These are phyloP conservation scores for Vitis vinifera DNA, from an alignment of 164 flowering plant species.

Conservation along the genomic window DNA sequence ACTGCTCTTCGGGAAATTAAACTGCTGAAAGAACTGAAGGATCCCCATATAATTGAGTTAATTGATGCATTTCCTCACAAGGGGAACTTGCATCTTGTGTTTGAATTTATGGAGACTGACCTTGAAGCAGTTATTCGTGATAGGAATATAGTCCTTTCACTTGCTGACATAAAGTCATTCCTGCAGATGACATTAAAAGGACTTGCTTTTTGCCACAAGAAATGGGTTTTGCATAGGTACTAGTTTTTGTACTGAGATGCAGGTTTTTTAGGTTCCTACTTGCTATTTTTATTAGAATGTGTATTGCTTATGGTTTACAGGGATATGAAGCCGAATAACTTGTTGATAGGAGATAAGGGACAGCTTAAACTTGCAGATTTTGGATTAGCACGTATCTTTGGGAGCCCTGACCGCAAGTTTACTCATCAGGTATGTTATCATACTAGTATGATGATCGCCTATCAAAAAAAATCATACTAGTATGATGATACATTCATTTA, in stretches of 20 bases:
- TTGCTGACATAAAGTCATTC: conserved; percentile 86
- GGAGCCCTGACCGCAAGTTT: conserved; percentile 90
- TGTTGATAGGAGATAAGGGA: conserved; percentile 83
- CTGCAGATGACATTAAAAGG: conserved; percentile 96
- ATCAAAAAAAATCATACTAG: background rate
- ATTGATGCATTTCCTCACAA: conserved; percentile 97
- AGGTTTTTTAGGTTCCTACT: background rate
- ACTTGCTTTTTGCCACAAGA: conserved; percentile 86
- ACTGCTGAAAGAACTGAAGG: conserved; percentile 88
- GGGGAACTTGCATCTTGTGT: conserved; percentile 91
- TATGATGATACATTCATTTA: background rate
- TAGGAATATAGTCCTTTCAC: conserved; percentile 86
- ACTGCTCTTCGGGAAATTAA: conserved; percentile 96
- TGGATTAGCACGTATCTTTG: conserved; percentile 94
- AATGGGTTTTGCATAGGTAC: conserved; percentile 96
- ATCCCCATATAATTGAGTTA: conserved; percentile 85
- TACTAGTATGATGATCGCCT: too few relatives aligned
- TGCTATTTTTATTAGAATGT: conserved; percentile 9
- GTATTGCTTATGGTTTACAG: conserved; percentile 36
- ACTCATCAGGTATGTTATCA: conserved; percentile 75
- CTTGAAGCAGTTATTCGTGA: conserved; percentile 96
- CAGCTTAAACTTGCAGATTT: conserved; percentile 95
- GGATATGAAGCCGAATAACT: conserved; percentile 99
- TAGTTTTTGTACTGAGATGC: background rate
- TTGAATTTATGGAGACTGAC: conserved; percentile 98